Evolutionary conservation across 306 rosid species (phyloP).

Genomic region (Gillenia trifoliata): DNA sequence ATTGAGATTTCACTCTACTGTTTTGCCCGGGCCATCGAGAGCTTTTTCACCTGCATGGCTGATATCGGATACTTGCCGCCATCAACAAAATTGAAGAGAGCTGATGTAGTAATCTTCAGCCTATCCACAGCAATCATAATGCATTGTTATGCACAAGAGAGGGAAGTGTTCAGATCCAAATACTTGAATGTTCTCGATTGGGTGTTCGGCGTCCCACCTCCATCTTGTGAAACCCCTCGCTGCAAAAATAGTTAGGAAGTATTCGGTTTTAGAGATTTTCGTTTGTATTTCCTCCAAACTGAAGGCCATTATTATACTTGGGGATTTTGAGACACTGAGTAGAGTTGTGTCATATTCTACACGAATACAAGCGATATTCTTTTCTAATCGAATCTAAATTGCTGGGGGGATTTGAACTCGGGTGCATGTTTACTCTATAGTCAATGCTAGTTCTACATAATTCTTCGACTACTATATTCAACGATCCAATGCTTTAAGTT

Average conservation of each 20-base stretch:
- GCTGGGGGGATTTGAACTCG: neutral
- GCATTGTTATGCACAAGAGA: constrained; percentile 92
- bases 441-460: neutral
- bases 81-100: constrained; percentile 66
- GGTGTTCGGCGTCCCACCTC: constrained; percentile 95
- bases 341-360: too few species aligned
- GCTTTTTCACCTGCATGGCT: constrained; percentile 83
- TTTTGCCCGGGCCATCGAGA: constrained; percentile 83
- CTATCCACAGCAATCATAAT: constrained; percentile 91
- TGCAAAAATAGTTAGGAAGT: constrained; percentile 34
- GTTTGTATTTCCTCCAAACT: neutral
- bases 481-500: neutral
- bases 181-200: constrained; percentile 82
- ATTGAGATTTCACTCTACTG: constrained; percentile 89
- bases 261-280: neutral
- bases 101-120: constrained; percentile 79
- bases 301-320: neutral
- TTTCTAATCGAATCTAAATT: too few species aligned
- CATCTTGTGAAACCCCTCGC: constrained; percentile 75
- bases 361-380: too few species aligned
- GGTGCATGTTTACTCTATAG: neutral
- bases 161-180: constrained; percentile 93
- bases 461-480: neutral
- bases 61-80: constrained; percentile 65
- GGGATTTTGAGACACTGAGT: neutral